These are phyloP conservation scores for Lactarius evosmus DNA, from an alignment of 768 basidiomycete genomes.

Conservation along the genomic window DNA sequence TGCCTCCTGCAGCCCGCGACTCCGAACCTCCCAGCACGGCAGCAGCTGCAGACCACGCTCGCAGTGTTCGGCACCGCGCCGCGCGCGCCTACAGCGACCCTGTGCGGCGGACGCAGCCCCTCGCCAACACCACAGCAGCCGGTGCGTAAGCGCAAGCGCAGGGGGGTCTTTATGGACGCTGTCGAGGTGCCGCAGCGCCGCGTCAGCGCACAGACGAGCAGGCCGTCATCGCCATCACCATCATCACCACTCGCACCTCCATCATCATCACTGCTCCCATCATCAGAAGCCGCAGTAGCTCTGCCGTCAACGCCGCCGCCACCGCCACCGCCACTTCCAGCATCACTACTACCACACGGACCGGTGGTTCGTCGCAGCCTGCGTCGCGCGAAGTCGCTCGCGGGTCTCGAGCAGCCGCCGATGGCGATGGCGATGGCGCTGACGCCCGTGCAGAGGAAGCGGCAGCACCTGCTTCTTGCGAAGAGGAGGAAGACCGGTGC, in stretches of 20 bases:
- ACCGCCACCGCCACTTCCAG: neutral
- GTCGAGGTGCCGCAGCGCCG: slow-evolving; percentile 45
- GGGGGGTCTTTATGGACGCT: slow-evolving; percentile 49
- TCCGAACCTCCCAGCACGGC: neutral
- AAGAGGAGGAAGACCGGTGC: slow-evolving; percentile 1
- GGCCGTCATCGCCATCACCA: neutral
- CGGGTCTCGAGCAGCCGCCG: neutral
- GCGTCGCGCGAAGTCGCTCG: slow-evolving; percentile 21
- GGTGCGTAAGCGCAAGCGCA: slow-evolving; percentile 41
- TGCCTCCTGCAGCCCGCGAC: slow-evolving; percentile 11
- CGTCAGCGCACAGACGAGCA: slow-evolving; percentile 1
- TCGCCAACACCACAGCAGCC: slow-evolving; percentile 18
- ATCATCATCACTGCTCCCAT: neutral
- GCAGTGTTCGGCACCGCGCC: neutral
- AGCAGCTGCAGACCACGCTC: neutral
- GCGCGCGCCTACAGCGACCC: neutral
- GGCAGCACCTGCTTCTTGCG: neutral
- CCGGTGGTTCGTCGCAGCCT: slow-evolving; percentile 20
- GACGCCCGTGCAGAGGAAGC: slow-evolving; percentile 11
- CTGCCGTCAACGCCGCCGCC: neutral
- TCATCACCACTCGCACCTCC: neutral
- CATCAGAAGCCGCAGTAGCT: neutral
- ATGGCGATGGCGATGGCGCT: too few relatives aligned
- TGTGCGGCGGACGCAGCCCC: neutral
- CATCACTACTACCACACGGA: neutral